These are phyloP conservation scores for Prunella vulgaris DNA, from an alignment of 257 asterid species.

Conservation along the genomic window DNA sequence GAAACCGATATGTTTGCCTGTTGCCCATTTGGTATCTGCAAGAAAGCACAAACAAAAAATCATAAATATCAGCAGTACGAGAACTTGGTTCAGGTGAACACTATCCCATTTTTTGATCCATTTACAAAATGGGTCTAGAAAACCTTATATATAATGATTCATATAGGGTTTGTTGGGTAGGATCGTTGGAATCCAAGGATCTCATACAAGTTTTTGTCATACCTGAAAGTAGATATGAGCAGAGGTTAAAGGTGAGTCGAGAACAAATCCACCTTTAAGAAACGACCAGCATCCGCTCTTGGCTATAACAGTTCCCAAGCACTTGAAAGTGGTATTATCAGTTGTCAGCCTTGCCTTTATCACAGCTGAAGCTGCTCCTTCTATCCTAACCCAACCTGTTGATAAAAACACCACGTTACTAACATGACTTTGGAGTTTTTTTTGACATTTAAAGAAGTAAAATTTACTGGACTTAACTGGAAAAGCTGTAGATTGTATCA, in stretches of 20 bases:
- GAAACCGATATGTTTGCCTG: constrained; percentile 28
- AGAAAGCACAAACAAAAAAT: not conserved
- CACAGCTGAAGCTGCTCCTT: constrained; percentile 31
- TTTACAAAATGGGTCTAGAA: too few species aligned
- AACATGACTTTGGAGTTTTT: not conserved
- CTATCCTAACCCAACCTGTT: constrained; percentile 56
- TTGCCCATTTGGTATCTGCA: constrained; percentile 31
- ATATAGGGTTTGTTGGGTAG: too few species aligned
- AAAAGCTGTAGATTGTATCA: constrained; percentile 43
- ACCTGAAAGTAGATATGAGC: constrained; percentile 41
- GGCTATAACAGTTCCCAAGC: constrained; percentile 48
- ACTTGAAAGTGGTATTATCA: constrained; percentile 29
- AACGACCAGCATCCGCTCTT: constrained; percentile 60
- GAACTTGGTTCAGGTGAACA: too few species aligned
- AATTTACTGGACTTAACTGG: constrained; percentile 40
- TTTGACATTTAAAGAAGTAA: not conserved
- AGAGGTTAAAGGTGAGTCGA: constrained; percentile 29
- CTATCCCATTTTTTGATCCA: too few species aligned
- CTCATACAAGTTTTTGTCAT: too few species aligned
- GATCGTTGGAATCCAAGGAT: too few species aligned
- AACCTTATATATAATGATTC: too few species aligned
- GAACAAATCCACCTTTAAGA: constrained; percentile 57
- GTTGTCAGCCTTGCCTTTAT: constrained; percentile 34
- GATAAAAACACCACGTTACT: not conserved
- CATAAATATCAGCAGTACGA: not conserved